Evolutionary conservation across 805 yeast genomes (phyloP).

Genomic region (Starmerella powellii): DNA sequence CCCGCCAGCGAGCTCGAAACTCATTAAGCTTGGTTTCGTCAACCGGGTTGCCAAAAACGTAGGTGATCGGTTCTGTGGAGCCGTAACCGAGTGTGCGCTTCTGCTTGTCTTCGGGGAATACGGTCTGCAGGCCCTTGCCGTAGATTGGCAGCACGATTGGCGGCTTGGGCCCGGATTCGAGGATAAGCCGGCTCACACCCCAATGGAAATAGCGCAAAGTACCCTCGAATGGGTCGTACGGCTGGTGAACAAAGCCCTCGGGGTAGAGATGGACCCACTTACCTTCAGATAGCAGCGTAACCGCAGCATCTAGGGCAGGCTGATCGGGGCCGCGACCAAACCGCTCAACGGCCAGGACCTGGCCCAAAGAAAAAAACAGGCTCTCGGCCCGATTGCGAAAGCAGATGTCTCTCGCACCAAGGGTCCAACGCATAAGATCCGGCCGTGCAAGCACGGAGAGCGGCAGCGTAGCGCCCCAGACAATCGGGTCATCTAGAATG

Average conservation of each 20-base stretch:
- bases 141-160: constrained; percentile 85
- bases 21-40: constrained; percentile 45
- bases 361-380: constrained; percentile 70
- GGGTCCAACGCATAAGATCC: constrained; percentile 76
- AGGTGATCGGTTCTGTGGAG: constrained; percentile 53
- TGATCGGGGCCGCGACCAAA: constrained; percentile 93
- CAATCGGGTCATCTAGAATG: constrained; percentile 69
- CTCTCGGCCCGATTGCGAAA: constrained; percentile 34
- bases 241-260: constrained; percentile 84
- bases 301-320: constrained; percentile 75
- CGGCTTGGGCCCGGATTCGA: constrained; percentile 61
- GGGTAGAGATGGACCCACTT: constrained; percentile 89
- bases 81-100: constrained; percentile 46
- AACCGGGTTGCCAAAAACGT: constrained; percentile 61
- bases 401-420: constrained; percentile 87
- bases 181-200: constrained; percentile 77
- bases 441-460: constrained; percentile 45
- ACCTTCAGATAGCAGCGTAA: constrained; percentile 41
- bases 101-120: constrained; percentile 63
- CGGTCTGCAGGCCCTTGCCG: constrained; percentile 72
- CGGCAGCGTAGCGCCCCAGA: constrained; percentile 80
- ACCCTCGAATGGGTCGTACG: constrained; percentile 59
- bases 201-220: constrained; percentile 93
- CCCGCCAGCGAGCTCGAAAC: constrained; percentile 61
- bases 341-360: constrained; percentile 72